Percentiles rank a stretch among this genome's conserved stretches.
Conservation (phyloP, 1,139 yeast species). For the Hyphopichia fennica region DNA sequence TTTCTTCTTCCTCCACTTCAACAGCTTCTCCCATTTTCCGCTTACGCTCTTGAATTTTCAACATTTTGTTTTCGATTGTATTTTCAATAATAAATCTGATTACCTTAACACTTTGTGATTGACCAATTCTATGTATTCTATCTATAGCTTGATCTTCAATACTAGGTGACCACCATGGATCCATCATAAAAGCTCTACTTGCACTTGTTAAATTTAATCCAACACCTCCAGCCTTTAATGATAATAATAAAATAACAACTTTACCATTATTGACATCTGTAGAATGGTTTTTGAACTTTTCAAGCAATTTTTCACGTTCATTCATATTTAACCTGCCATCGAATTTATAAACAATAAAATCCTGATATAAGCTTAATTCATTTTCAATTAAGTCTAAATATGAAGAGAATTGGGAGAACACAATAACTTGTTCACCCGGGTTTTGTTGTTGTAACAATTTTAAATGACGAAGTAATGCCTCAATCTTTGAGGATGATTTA, state of each 20-base stretch:
- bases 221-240: constrained; percentile 94
- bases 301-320: constrained; percentile 64
- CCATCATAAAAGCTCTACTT: constrained; percentile 86
- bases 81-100: constrained; percentile 77
- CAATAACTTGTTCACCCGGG: constrained; percentile 74
- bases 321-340: constrained; percentile 77
- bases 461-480: constrained; percentile 65
- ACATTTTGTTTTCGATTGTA: constrained; percentile 89
- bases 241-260: constrained; percentile 62
- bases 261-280: constrained; percentile 25
- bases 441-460: constrained; percentile 50
- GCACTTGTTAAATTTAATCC: constrained; percentile 90
- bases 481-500: constrained; percentile 68
- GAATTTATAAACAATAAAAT: constrained; percentile 57
- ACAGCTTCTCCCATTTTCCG: constrained; percentile 84
- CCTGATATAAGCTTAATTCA: constrained; percentile 44
- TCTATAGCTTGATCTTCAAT: constrained; percentile 95
- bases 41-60: constrained; percentile 82
- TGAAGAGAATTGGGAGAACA: constrained; percentile 88
- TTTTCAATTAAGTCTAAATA: constrained; percentile 73
- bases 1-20: constrained; percentile 75
- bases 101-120: constrained; percentile 69
- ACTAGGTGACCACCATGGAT: constrained; percentile 98
- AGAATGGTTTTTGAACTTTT: constrained; percentile 41
- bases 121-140: constrained; percentile 91